Conservation (phyloP, 805 yeast species). For the Spathaspora sp. region DNA sequence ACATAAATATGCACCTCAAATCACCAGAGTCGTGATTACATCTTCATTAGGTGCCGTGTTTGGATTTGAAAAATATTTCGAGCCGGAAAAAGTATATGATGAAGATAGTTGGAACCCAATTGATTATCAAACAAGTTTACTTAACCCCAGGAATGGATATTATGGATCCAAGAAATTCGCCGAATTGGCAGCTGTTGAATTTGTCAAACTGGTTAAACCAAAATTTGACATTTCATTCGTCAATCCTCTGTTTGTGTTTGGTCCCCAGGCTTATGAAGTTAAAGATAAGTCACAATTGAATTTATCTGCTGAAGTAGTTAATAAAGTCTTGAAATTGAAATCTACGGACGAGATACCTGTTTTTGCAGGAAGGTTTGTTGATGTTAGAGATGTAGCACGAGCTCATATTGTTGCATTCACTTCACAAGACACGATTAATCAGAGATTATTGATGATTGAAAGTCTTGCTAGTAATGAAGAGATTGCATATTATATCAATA, state of each 20-base stretch:
- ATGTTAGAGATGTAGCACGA: constrained; percentile 44
- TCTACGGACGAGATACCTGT: constrained; percentile 21
- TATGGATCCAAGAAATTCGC: constrained; percentile 59
- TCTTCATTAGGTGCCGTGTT: constrained; percentile 51
- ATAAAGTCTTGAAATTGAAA: constrained; percentile 28
- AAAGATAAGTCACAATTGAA: constrained; percentile 23
- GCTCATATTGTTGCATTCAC: constrained; percentile 33
- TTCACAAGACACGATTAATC: constrained; percentile 23
- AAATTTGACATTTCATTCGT: constrained; percentile 9
- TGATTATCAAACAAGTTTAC: constrained; percentile 43
- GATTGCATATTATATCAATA: constrained; percentile 27
- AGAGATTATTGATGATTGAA: constrained; percentile 18
- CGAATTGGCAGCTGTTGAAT: constrained; percentile 57
- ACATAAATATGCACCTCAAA: constrained; percentile 31
- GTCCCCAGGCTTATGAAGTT: constrained; percentile 16
- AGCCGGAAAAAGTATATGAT: constrained; percentile 2
- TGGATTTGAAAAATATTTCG: constrained; percentile 11
- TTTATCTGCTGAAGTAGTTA: constrained; percentile 35
- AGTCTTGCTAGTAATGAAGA: constrained; percentile 20
- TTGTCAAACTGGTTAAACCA: constrained; percentile 21
- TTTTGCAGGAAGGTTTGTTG: constrained; percentile 23
- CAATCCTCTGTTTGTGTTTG: constrained; percentile 20
- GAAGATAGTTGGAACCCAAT: constrained; percentile 53
- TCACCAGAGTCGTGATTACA: constrained; percentile 38
- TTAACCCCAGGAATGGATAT: constrained; percentile 41